Percentiles rank a stretch among this genome's conserved stretches.
phyloP scores from a whole-genome alignment of 2,329 filamentous ascomycete species.

The Trichoderma gracile region DNA sequence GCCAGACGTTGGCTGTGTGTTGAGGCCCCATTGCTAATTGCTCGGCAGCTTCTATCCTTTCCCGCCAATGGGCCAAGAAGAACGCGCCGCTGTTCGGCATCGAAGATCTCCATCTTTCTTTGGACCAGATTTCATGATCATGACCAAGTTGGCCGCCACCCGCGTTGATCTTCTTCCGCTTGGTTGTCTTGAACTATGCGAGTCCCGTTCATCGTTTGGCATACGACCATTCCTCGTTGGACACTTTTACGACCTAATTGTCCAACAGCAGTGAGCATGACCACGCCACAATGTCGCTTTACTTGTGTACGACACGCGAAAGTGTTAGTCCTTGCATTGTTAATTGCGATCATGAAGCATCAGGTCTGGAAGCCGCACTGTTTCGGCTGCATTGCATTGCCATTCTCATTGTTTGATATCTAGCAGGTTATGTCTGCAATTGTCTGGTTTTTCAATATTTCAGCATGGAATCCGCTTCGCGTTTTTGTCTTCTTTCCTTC shows the following conservation, averaged over 20 bases:
- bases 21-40: neutral
- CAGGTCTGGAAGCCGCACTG: slow-evolving; percentile 26
- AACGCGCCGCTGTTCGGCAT: slow-evolving; percentile 62
- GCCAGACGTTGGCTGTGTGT: no score
- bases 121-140: slow-evolving; percentile 49
- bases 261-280: slow-evolving; percentile 41
- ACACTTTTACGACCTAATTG: slow-evolving; percentile 33
- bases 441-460: slow-evolving; percentile 40
- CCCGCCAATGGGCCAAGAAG: slow-evolving; percentile 91
- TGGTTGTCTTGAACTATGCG: slow-evolving; percentile 21
- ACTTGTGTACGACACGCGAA: slow-evolving; percentile 3
- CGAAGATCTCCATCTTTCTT: slow-evolving; percentile 48
- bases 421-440: slow-evolving; percentile 33
- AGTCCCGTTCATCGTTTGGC: slow-evolving; percentile 31
- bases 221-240: slow-evolving; percentile 35
- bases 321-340: slow-evolving; percentile 30
- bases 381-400: slow-evolving; percentile 32
- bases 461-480: slow-evolving; percentile 40
- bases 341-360: slow-evolving; percentile 31
- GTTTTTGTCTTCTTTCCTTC: slow-evolving; percentile 35
- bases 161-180: slow-evolving; percentile 7
- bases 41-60: slow-evolving; percentile 76
- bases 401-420: slow-evolving; percentile 35
- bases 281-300: slow-evolving; percentile 30
- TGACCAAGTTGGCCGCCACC: slow-evolving; percentile 21